Percentiles rank a stretch among this genome's conserved stretches.
phyloP scores from a whole-genome alignment of 768 basidiomycete genomes.

The Auriscalpium orientale region DNA sequence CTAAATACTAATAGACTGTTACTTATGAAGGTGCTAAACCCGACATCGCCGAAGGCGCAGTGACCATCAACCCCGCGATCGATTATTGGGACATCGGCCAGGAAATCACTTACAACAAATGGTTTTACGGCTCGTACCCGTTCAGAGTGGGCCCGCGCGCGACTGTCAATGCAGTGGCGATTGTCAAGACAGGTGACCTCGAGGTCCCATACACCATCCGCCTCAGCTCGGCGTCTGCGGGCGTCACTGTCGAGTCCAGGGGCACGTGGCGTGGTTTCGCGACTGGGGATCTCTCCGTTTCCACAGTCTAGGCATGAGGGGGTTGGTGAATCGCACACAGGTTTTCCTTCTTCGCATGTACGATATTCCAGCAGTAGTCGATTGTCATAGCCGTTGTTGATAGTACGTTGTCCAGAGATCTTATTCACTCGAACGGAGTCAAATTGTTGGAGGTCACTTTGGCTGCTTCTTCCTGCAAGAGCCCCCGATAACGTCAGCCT shows the following conservation, averaged over 20 bases:
- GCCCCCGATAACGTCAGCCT: too few species aligned
- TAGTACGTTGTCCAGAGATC: too few species aligned
- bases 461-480: too few species aligned
- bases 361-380: too few species aligned
- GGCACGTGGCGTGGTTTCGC: background rate
- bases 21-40: background rate
- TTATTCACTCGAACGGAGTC: too few species aligned
- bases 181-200: background rate
- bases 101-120: too few species aligned
- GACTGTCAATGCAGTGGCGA: background rate
- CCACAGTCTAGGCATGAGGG: background rate
- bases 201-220: slow-evolving; percentile 1
- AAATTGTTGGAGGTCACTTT: too few species aligned
- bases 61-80: background rate
- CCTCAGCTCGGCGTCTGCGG: background rate
- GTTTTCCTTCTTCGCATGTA: too few species aligned
- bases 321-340: too few species aligned
- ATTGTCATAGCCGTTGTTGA: too few species aligned
- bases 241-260: background rate
- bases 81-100: background rate
- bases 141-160: slow-evolving; percentile 1
- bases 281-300: background rate
- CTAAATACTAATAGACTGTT: background rate
- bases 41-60: background rate
- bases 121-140: background rate